Conservation (phyloP, 2,329 filamentous ascomycete genomes). For the Cercospora zeae-maydis region DNA sequence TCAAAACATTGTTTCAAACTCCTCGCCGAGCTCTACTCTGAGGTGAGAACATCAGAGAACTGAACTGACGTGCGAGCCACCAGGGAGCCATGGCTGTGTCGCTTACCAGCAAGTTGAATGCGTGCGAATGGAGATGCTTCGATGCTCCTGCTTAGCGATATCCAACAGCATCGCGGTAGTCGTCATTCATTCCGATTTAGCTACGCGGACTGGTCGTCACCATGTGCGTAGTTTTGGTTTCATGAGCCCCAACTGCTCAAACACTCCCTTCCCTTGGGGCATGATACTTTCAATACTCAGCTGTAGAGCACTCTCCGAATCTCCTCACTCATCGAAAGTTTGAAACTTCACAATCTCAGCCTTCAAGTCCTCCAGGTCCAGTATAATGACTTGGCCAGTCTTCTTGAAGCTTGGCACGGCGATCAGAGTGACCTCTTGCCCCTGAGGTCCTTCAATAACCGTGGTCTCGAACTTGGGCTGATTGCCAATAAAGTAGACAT, state of each 20-base stretch:
- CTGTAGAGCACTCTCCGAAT: not conserved
- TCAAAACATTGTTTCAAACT: too few species aligned
- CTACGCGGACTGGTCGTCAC: not conserved
- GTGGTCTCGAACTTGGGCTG: slow-evolving; percentile 61
- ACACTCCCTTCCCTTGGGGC: not conserved
- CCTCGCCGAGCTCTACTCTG: too few species aligned
- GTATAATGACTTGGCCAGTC: slow-evolving; percentile 73
- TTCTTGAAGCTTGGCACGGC: slow-evolving; percentile 76
- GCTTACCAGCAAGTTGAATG: not conserved
- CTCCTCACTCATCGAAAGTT: slow-evolving; percentile 29
- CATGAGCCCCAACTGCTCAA: not conserved
- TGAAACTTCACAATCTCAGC: slow-evolving; percentile 65
- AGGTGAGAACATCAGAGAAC: too few species aligned
- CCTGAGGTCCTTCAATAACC: slow-evolving; percentile 51
- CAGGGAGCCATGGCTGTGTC: not conserved
- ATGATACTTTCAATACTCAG: not conserved
- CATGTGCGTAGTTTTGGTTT: not conserved
- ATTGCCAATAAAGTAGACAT: slow-evolving; percentile 74
- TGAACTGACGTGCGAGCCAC: not conserved
- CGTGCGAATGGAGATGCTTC: not conserved
- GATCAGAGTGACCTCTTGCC: slow-evolving; percentile 72
- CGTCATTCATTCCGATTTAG: not conserved
- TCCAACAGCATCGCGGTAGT: not conserved
- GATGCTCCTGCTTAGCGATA: not conserved
- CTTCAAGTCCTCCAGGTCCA: slow-evolving; percentile 83